Evolutionary conservation across 805 yeast species (phyloP), one percentile per base, ranked within the genome.

Genomic region (Wickerhamomyces sydowiorum): DNA sequence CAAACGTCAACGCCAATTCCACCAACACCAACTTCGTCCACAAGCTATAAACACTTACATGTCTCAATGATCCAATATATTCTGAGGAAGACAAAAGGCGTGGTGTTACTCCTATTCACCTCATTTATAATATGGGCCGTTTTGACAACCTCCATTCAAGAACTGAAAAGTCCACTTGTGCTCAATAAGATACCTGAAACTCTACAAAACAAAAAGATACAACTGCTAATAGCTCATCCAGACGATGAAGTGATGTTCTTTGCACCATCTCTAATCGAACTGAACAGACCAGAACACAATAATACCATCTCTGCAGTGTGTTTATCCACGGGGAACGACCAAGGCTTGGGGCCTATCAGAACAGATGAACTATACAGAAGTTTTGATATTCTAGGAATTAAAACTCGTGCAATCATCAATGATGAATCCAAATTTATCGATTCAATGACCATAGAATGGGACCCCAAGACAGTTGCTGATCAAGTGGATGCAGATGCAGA

Each of bases 161-260:
- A 28, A 36, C 28, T 21, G 9, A 15, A 25, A 19, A 6, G 25
- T 5, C 14, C 25, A 19, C 27, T 29, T 12, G 25, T n/a, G 7
- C 27, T 37, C 17, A 30, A 10, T n/a, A 20, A 10, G 3, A n/a
- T 42, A 6, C 42, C 49, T 14, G 8, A 13, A 7, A 13, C 13
- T 2, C 31, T 48, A 14, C 30, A 17, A 5, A 40, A 45, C 22
- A 37, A 44, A 23, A 38, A 42, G 2, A 65, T 78, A 2, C 73
- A 69, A 49, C 65, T 82, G 36, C 65, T 91, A 12, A 81, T 89
- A 32, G 96, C 96, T 0, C 99, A 93, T 62, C 99, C 99, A 0
- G 99, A 93, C 62, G 99, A 93, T 61, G 99, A 93, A 63, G 90
- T 88, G 39, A 93, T 93, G 99, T 93, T 93, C 62, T 93, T 93